Evolutionary conservation across 148 eudicot genomes (phyloP).

Genomic region (Arbutus unedo): DNA sequence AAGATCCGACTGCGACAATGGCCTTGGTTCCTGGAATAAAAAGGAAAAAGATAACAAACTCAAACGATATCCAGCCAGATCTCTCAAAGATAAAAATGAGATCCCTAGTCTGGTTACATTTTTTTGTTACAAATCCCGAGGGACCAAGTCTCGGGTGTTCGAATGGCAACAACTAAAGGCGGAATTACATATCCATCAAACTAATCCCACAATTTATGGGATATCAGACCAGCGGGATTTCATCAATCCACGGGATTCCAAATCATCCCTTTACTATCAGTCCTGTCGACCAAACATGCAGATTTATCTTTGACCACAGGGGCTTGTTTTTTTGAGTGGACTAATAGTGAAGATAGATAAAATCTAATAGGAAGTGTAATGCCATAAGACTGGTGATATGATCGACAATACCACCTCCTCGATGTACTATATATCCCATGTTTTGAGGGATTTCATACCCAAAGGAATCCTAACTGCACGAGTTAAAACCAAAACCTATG

Average conservation of each 20-base stretch:
- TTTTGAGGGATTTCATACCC: background rate
- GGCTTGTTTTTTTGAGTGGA: background rate
- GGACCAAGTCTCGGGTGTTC: background rate
- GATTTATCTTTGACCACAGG: background rate
- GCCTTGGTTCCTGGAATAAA: slow-evolving; percentile 57
- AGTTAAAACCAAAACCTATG: background rate
- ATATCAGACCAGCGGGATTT: background rate
- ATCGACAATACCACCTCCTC: background rate
- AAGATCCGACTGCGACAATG: slow-evolving; percentile 60
- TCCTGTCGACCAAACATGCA: background rate
- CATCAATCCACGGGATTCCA: no score
- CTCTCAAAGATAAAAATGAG: background rate
- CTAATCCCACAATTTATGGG: background rate
- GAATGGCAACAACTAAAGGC: background rate
- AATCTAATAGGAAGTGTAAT: background rate
- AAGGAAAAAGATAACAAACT: background rate
- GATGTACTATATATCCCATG: background rate
- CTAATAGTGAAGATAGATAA: background rate
- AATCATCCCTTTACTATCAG: background rate
- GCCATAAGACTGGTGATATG: background rate
- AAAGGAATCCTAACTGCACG: background rate
- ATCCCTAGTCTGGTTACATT: background rate
- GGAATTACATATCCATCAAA: background rate
- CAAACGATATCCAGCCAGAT: background rate
- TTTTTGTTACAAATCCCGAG: background rate